Evolutionary conservation across 176 grass and related monocot genomes (phyloP), one percentile per base, ranked within the genome.

Genomic region (Eremochloa ophiuroides): DNA sequence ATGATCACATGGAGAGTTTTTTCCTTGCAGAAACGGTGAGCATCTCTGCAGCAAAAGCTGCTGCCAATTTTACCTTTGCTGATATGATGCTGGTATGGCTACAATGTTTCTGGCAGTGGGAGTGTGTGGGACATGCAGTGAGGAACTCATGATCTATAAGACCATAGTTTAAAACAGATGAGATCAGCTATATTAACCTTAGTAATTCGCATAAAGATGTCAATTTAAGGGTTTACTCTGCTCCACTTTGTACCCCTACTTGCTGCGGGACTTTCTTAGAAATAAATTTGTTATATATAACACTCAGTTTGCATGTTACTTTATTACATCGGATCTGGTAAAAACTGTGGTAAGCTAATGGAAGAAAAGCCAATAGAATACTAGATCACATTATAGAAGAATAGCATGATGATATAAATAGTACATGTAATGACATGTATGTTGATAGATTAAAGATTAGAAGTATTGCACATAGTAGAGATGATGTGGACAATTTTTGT

Each of bases 1-100:
- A 98, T 87, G 95, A 98, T 41, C 95, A 98, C 83, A 94, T 98
- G 95, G 95, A 98, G 88, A 98, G 95, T 90, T 98, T 98, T 86
- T 98, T 98, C 70, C 95, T 98, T 84, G 90, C 92, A 48, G 95
- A 98, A 86, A 98, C 95, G 15, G 95, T 89, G 86, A 89, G 80
- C 31, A 83, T 73, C 26, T 47, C 33, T 68, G 62, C 43, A 74
- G 44, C 30, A 53, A 71, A 67, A 20, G 22, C 20, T 77, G 42
- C 40, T 65, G 34, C 51, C 10, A 63, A 25, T 42, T 50, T 76
- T 62, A 64, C 70, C 41, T 87, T 69, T 79, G 29, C 25, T 62
- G 18, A 33, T 80, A 41, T 20, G 44, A 59, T 69, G 76, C 18
- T 66, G 18, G 8, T 71, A 78, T 68, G 22, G 30, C 53, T 18